Evolutionary conservation across 148 eudicot genomes (phyloP), one percentile per base, ranked within the genome.

Genomic region (Selenicereus undatus): DNA sequence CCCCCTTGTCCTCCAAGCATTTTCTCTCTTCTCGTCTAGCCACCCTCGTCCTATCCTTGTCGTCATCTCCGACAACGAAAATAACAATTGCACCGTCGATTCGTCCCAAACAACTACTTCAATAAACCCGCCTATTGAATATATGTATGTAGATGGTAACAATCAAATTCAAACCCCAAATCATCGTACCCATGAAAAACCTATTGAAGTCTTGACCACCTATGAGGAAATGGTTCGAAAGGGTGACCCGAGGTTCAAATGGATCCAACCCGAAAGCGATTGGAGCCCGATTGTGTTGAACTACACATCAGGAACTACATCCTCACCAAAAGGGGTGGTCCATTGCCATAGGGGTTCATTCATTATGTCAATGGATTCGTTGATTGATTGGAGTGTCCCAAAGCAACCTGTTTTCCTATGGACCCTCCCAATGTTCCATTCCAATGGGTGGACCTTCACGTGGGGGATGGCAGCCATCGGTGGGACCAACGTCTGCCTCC

Each of bases 361-460:
- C 60, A 75, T 84, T 3, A 16, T 74, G 14, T 51, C 84, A 4
- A 11, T 83, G 11, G 78, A 75, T 39, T 4, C 84, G 1, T 6
- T 86, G 5, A 58, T 83, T 0, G 77, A 78, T 1, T 86, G 88
- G 88, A 62, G 72, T 0, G 71, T 86, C 5, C 83, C 89, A 2
- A 68, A 82, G 26, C 51, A 66, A 10, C 65, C 86, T 4, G 69
- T 84, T 17, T 84, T 81, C 74, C 24, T 86, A 10, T 86, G 89
- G 89, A 84, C 86, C 12, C 80, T 84, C 1, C 85, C 84, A 0
- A 86, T 86, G 89, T 86, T 84, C 76, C 89, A 84, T 32, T 11
- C 42, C 18, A 86, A 86, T 52, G 86, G 89, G 26, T 86, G 89
- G 89, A 11, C 70, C 29, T 79, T 81, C 16, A 68, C 86, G 0